A percentile compares a stretch with the other conserved stretches of the same genome.
phyloP scores from a whole-genome alignment of 2,329 filamentous ascomycete genomes.

The Lachnellula occidentalis region DNA sequence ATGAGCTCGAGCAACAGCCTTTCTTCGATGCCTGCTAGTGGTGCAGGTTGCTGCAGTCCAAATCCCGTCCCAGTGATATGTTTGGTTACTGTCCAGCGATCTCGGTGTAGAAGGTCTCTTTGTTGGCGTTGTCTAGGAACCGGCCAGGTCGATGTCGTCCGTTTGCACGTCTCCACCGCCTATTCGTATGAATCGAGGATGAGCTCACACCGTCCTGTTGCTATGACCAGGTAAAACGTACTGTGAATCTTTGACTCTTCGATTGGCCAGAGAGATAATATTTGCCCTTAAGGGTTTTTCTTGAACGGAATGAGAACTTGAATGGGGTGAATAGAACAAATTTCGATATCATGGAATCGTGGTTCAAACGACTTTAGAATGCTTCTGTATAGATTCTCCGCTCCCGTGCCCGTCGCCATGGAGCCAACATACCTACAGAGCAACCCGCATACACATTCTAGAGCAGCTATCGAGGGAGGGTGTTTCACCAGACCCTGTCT shows the following conservation, averaged over 20 bases:
- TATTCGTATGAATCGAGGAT: constrained; percentile 36
- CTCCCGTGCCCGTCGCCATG: constrained; percentile 27
- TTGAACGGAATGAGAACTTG: constrained; percentile 3
- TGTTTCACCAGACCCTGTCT: constrained; percentile 22
- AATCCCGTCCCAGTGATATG: constrained; percentile 20
- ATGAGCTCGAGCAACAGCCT: constrained; percentile 17
- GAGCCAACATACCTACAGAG: constrained; percentile 22
- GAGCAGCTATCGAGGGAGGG: constrained; percentile 27
- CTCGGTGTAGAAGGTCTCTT: constrained; percentile 41
- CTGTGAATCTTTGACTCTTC: constrained; percentile 11
- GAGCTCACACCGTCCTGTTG: constrained; percentile 32
- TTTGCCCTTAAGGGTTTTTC: constrained; percentile 13
- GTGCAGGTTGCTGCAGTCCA: constrained; percentile 23
- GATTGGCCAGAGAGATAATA: constrained; percentile 11
- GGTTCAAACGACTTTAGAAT: constrained; percentile 24
- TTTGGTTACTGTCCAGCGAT: constrained; percentile 21
- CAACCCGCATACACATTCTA: constrained; percentile 23
- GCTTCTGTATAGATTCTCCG: constrained; percentile 27
- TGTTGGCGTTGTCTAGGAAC: constrained; percentile 45
- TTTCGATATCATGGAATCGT: constrained; percentile 17
- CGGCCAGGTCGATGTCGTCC: constrained; percentile 34
- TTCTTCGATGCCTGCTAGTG: constrained; percentile 23
- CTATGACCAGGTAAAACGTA: constrained; percentile 7
- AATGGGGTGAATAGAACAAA: constrained; percentile 11
- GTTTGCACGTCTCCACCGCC: constrained; percentile 47